Evolutionary conservation across 495 filamentous ascomycete genomes (phyloP).

Genomic region (Penicilliopsis zonata): DNA sequence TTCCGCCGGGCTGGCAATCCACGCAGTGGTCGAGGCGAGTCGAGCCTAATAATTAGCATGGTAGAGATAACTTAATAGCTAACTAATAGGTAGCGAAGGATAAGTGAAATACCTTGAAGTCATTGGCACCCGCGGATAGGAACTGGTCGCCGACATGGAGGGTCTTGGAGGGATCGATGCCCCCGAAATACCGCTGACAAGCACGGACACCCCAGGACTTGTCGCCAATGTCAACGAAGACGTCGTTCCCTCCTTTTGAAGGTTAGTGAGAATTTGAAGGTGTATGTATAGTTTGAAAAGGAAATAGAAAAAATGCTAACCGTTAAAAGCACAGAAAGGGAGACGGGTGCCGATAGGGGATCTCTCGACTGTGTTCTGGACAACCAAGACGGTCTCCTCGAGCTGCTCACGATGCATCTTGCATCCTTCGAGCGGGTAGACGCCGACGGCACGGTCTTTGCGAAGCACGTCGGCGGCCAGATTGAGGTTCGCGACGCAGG

Average conservation of each 20-base stretch:
- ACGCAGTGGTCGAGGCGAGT: conserved; percentile 57
- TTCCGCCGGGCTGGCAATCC: conserved; percentile 88
- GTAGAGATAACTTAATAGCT: background rate
- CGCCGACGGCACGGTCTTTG: conserved; percentile 90
- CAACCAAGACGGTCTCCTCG: conserved; percentile 90
- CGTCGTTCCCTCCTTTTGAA: conserved; percentile 73
- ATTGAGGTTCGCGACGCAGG: conserved; percentile 64
- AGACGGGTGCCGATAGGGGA: conserved; percentile 55
- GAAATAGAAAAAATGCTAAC: conserved; percentile 13
- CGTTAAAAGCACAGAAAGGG: conserved; percentile 98
- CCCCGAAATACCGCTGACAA: conserved; percentile 85
- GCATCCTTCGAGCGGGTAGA: conserved; percentile 46
- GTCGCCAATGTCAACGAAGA: conserved; percentile 98
- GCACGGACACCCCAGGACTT: conserved; percentile 90
- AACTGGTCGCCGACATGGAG: conserved; percentile 95
- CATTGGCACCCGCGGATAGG: conserved; percentile 86
- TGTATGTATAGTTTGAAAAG: background rate
- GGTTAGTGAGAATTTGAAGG: background rate
- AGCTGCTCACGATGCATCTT: conserved; percentile 78
- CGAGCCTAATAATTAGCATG: conserved; percentile 31
- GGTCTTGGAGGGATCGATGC: conserved; percentile 50
- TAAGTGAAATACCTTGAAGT: conserved; percentile 60
- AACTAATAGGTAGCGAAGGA: background rate
- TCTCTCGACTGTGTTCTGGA: conserved; percentile 82
- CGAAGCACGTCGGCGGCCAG: conserved; percentile 68